phyloP scores from a whole-genome alignment of 2,329 filamentous ascomycete species.

The Sporothrix humicola region DNA sequence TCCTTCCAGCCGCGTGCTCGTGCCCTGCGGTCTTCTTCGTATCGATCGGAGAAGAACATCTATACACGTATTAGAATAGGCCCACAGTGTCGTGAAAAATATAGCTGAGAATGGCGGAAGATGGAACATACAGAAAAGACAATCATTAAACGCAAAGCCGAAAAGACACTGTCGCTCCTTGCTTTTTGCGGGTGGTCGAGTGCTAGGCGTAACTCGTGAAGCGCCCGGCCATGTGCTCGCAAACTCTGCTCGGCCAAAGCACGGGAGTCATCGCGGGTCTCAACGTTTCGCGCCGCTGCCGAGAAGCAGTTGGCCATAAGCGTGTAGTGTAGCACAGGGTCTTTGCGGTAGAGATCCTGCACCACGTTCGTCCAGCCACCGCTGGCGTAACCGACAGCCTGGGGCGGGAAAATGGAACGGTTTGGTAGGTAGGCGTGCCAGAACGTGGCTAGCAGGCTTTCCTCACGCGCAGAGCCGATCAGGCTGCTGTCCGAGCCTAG shows the following conservation, averaged over 20 bases:
- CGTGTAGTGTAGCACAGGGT: conserved; percentile 36
- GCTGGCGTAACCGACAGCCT: conserved; percentile 33
- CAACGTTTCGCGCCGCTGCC: conserved; percentile 31
- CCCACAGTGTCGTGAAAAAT: neutral
- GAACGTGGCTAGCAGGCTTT: conserved; percentile 35
- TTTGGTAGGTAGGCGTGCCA: conserved; percentile 39
- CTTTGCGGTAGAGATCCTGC: conserved; percentile 35
- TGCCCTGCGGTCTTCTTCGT: conserved; percentile 37
- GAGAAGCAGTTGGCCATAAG: conserved; percentile 38
- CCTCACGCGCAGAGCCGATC: conserved; percentile 31
- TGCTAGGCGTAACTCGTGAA: conserved; percentile 36
- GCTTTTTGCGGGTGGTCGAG: conserved; percentile 34
- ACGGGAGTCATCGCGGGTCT: conserved; percentile 23
- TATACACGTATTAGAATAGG: neutral
- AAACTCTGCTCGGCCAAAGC: conserved; percentile 37
- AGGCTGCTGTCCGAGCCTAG: conserved; percentile 31
- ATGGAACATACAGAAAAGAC: conserved; percentile 37
- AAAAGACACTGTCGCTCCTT: conserved; percentile 38
- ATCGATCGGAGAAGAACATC: conserved; percentile 39
- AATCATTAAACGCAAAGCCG: conserved; percentile 39
- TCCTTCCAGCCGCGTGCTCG: conserved; percentile 37
- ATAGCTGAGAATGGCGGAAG: too few species aligned
- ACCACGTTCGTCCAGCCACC: conserved; percentile 39
- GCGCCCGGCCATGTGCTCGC: conserved; percentile 37
- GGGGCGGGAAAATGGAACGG: conserved; percentile 32